Evolutionary conservation across 148 eudicot species (phyloP), one percentile per base, ranked within the genome.

Genomic region (Cornus florida): DNA sequence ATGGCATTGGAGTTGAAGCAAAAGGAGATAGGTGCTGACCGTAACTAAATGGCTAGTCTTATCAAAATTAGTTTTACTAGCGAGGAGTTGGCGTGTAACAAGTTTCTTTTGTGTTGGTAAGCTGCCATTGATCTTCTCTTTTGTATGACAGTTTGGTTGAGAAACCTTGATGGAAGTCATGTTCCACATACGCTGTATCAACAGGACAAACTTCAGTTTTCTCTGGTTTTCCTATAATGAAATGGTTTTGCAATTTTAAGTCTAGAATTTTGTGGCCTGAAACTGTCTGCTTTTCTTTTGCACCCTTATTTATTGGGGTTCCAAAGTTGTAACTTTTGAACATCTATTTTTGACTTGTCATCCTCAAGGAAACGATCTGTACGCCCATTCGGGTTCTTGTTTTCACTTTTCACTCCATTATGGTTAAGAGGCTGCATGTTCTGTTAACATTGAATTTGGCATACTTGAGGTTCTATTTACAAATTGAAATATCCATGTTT

Each of bases 1-100:
- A 88, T 90, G 88, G 80, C 89, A 39, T 79, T 94, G 84, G 94
- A 90, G 84, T 78, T 94, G 84, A 92, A 87, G 90, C 91, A 72
- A 22, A 89, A 81, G 88, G 93, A 90, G 85, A 74, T 90, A 89
- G 87, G 79, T 65, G 24, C 80, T 46, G 77, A 76, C 11, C 20
- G 38, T 50, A 69, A 50, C 32, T 68, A 56, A 73, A 46, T 73
- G 32, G 41, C 31, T 24, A 3, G 14, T 65, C 39, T 65, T 11
- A 10, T 23, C 35, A 59, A 57, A 69, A 50, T 53, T 48, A 32
- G 71, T 39, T 74, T 70, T 9, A 39, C 62, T 39, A 12, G 60
- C 19, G 6, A 65, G 56, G 56, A 43, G 16, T 65, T 65, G 16
- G 59, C 3, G 39, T 14, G 53, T 48, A 46, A 38, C 20, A 75